Conservation (phyloP, 495 filamentous ascomycete genomes). For the Margaritispora aquatica region DNA sequence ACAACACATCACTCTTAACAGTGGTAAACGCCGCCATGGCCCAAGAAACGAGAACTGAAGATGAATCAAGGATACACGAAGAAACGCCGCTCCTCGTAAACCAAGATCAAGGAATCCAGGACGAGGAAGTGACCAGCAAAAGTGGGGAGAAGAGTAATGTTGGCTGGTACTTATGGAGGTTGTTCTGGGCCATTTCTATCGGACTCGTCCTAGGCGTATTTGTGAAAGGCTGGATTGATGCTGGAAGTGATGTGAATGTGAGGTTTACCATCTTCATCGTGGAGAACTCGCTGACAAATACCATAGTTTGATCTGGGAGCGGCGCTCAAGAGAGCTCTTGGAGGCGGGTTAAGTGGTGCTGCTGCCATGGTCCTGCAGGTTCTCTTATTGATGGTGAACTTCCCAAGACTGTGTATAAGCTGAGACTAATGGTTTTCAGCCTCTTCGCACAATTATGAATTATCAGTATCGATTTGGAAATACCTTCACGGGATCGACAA, state of each 20-base stretch:
- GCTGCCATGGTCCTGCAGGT: conserved; percentile 33
- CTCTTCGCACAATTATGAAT: conserved; percentile 32
- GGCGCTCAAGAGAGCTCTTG: conserved; percentile 26
- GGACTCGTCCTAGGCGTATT: conserved; percentile 21
- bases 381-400: conserved; percentile 28
- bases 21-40: conserved; percentile 6
- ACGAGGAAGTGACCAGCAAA: conserved; percentile 1
- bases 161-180: conserved; percentile 21
- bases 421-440: conserved; percentile 12
- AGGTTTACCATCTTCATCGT: conserved; percentile 3
- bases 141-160: not conserved
- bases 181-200: conserved; percentile 20
- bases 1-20: not conserved
- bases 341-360: conserved; percentile 28
- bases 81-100: conserved; percentile 21
- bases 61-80: conserved; percentile 11
- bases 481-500: conserved; percentile 22
- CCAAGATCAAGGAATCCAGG: conserved; percentile 1
- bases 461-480: conserved; percentile 31
- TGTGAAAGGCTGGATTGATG: conserved; percentile 30
- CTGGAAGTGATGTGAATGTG: conserved; percentile 27
- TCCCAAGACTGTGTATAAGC: not conserved
- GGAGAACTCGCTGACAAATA: too few species aligned
- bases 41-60: conserved; percentile 7
- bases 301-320: conserved; percentile 27